Evolutionary conservation across 345 rosid species (phyloP), one percentile per base, ranked within the genome.

Genomic region (Euclidium syriacum): DNA sequence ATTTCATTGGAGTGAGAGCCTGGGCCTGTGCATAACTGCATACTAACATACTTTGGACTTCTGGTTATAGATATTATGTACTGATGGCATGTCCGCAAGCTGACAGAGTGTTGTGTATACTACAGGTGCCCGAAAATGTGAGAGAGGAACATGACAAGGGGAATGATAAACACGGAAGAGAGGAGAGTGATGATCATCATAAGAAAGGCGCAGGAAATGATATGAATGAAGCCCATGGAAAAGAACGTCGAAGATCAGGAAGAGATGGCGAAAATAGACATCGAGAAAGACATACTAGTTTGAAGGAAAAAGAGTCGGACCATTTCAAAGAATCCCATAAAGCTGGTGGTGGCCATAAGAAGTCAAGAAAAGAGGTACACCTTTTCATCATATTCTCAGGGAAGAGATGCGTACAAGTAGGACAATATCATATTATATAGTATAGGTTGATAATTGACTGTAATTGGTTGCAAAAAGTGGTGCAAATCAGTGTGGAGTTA

Each of bases 71-170:
- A 40, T 39, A 23, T 38, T 70, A 52, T 11, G 1, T 22, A 47
- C 26, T 17, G 26, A 47, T 47, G 54, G 12, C 52, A 58, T 57
- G 42, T 57, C 50, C 9, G 11, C 27, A 40, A 60, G 34, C 54
- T 52, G 48, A 60, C 62, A 35, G 17, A 44, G 33, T 65, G 42
- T 43, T 65, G 14, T 42, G 26, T 42, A n/a, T 23, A 53, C 48
- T 72, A 71, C 77, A 87, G 97, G 88, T 79, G 20, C 82, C 81
- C 58, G 85, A 75, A 72, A 84, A 83, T 59, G 86, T 79, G 74
- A 84, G 81, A 75, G 88, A 80, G 44, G 90, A 83, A 54, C 84
- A 78, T 58, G 90, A 91, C 33, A 77, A 75, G 75, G 79, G 80
- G 74, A 85, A 75, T 68, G 69, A 52, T 35, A 88, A 77, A 52